Conservation (phyloP, 768 basidiomycete species). For the Clavulina sp. region DNA sequence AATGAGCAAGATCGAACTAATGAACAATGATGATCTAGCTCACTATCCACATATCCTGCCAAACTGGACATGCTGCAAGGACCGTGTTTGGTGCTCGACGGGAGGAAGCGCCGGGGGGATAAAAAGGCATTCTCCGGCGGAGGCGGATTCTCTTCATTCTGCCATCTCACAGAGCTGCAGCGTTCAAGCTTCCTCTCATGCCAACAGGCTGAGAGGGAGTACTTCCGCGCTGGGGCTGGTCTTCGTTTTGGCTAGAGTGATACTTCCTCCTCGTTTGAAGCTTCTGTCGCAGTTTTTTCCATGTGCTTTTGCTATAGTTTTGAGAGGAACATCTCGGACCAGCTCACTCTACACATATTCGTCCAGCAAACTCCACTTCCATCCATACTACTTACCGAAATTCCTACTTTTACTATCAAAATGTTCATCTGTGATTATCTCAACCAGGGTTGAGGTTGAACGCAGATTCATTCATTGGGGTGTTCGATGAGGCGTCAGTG, state of each 20-base stretch:
- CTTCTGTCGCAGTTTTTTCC: not conserved
- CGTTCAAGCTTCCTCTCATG: not conserved
- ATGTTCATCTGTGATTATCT: no score
- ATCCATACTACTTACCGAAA: no score
- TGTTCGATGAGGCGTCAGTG: no score
- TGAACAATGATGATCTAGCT: constrained; percentile 14
- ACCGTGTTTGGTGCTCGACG: not conserved
- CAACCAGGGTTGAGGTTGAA: no score
- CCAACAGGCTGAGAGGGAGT: not conserved
- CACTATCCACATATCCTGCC: constrained; percentile 81
- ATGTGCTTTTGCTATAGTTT: no score
- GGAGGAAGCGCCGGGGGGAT: not conserved
- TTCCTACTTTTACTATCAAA: no score
- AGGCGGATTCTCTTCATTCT: not conserved
- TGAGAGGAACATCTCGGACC: no score
- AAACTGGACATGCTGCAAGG: constrained; percentile 64
- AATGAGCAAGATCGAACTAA: not conserved
- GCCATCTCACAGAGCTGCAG: not conserved
- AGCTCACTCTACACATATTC: no score
- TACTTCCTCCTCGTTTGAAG: not conserved
- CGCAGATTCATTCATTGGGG: no score
- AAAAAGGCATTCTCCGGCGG: not conserved
- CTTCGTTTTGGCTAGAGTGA: not conserved
- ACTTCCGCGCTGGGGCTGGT: not conserved
- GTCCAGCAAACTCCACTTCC: no score